Evolutionary conservation across 345 rosid species (phyloP).

Genomic region (Linum usitatissimum): DNA sequence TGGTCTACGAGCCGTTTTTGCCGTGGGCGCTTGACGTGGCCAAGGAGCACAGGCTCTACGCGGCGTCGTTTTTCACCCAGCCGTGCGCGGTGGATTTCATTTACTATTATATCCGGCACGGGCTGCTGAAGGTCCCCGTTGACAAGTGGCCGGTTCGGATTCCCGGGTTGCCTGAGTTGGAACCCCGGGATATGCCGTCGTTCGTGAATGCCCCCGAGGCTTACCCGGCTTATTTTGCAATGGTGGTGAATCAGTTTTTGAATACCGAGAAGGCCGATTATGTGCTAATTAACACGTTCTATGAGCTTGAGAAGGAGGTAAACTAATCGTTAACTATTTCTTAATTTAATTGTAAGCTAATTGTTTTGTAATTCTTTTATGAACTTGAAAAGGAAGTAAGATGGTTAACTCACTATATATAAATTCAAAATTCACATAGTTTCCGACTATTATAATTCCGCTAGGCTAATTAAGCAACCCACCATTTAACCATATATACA

Average conservation of each 20-base stretch:
- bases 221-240: constrained; percentile 15
- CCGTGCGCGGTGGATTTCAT: neutral
- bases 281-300: constrained; percentile 18
- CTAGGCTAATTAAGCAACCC: too few species aligned
- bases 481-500: too few species aligned
- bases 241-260: constrained; percentile 14
- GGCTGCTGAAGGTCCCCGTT: neutral
- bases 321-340: neutral
- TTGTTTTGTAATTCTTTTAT: too few species aligned
- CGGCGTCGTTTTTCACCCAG: constrained; percentile 67
- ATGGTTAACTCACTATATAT: too few species aligned
- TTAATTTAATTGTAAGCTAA: too few species aligned
- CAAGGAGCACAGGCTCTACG: constrained; percentile 35
- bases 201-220: constrained; percentile 9
- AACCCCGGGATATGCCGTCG: constrained; percentile 16
- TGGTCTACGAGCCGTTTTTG: constrained; percentile 63
- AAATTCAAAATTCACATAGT: too few species aligned
- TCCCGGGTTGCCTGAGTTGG: constrained; percentile 16
- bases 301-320: constrained; percentile 19
- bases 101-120: neutral
- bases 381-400: too few species aligned
- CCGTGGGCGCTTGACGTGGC: constrained; percentile 78
- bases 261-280: constrained; percentile 17
- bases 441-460: too few species aligned
- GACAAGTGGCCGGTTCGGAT: neutral